Evolutionary conservation across 441 rosid genomes (phyloP), one percentile per base, ranked within the genome.

Genomic region (Pelargonium exstipulatum): DNA sequence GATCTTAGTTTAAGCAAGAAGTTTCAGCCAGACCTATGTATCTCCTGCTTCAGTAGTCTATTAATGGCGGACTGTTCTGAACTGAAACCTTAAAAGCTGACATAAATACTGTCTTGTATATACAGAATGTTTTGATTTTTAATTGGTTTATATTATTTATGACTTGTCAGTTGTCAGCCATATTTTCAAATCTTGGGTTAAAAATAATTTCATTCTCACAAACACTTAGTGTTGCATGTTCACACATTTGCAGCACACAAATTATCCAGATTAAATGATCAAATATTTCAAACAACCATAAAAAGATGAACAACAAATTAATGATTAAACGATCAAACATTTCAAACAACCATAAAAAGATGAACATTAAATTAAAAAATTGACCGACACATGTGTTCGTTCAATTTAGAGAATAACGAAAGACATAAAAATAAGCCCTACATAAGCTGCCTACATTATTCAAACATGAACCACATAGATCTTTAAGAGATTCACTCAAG

Each of bases 381-480:
- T 37, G 42, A 57, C 9, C 13, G 22, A 57, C 62, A 57, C 29
- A 57, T 57, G 26, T 17, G 62, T 57, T 20, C 26, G 29, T 57
- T 57, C 62, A 57, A 57, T 57, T 53, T 53, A 53, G 60, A 48
- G n/a, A 14, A 48, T 5, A 55, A 55, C 61, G 20, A 55, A 55
- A 16, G 61, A 55, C 8, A 55, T 55, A 17, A 16, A 17, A 55
- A 8, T 55, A 48, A 48, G n/a, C 13, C 55, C 16, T 48, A 48
- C 53, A 48, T 48, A 53, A 35, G 4, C 24, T 55, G 10, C 24
- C 18, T 55, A 55, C 16, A 18, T n/a, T 55, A 55, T 55, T 55
- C 61, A 55, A 5, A 55, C 24, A 55, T 18, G 61, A 48, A 14
- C 55, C 55, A 48, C 55, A 48, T 3, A n/a, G 61, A 55, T 55